Evolutionary conservation across 1,139 yeast species (phyloP), one percentile per base, ranked within the genome.

Genomic region (Sugiyamaella pinicola): DNA sequence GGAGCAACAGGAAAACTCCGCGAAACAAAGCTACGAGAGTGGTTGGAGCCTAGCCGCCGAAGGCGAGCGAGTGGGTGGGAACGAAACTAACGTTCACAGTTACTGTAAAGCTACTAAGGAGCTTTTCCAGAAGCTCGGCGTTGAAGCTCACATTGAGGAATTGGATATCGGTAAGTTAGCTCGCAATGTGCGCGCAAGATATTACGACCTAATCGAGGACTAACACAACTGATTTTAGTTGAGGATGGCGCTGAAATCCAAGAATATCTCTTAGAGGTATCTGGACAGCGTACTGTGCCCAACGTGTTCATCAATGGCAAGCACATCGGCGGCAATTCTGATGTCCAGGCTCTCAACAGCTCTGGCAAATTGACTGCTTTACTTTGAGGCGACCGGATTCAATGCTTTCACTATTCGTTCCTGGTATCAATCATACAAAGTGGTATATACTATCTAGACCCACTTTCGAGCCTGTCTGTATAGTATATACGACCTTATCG

Each of bases 271-370:
- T 69, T 67, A 45, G 83, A 85, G 66, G 71, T 89, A 59, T 85
- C 95, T 39, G 96, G 96, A 58, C 98, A 93, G 76, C 79, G 82
- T 63, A 89, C 97, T 38, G 98, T 93, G 55, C 99, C 99, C 58
- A 91, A 87, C 71, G 81, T 93, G 60, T 90, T 85, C 74, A 90
- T 93, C 69, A 83, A 79, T 49, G 96, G 96, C 55, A 79, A 88
- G 73, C 96, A 89, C 74, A 82, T 93, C 64, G 99, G 99, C 58
- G 99, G 99, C 56, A 87, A 89, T 79, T 84, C 91, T 49, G 96
- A 87, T 63, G 76, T 91, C 58, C 95, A 88, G 73, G 58, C 62
- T 35, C 58, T 62, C 33, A 44, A 62, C 51, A 38, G 53, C 45
- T 42, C 44, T 9, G 69, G 68, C 47, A 51, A 65, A 60, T 62